Evolutionary conservation across 306 rosid genomes (phyloP), one percentile per base, ranked within the genome.

Genomic region (Elaeagnus macrophylla): DNA sequence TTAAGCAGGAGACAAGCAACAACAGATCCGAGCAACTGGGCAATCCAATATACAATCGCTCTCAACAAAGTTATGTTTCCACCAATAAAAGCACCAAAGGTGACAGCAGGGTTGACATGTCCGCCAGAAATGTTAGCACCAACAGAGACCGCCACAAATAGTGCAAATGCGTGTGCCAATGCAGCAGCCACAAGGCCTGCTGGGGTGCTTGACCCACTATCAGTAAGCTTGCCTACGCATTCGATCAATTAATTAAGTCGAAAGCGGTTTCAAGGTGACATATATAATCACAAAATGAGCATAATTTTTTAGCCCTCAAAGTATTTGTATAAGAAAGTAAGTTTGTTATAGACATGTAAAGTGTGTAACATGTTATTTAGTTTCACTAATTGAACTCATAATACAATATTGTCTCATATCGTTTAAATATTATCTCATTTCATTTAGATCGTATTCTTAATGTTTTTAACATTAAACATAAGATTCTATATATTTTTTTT

Each of bases 41-140:
- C 89, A 61, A 89, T 73, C 93, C 89, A 82, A 45, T 89, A 89
- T 74, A 85, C 49, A 56, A 79, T 64, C 13, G 72, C 64, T 46
- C 89, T 78, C 51, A 89, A 56, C 0, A 83, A 48, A 15, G 89
- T 74, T 13, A 89, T 83, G 77, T 85, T 82, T 41, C 95, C 97
- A 37, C 97, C 95, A 6, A 89, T 25, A 51, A 83, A 78, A 1
- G 88, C 94, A 14, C 95, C 95, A 57, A 85, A 82, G 6, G 93
- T 89, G 51, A 89, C 95, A 3, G 93, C 93, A 37, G 93, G 95
- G 55, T 89, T 89, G 37, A 89, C 88, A 66, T 89, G 97, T 6
- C 95, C 97, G 3, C 95, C 97, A 35, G 87, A 89, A 57, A 75
- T 71, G 65, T 83, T 85, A 45, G 97, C 89, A 8, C 87, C 95